phyloP scores from a whole-genome alignment of 164 flowering plant species.

The Santalum album region DNA sequence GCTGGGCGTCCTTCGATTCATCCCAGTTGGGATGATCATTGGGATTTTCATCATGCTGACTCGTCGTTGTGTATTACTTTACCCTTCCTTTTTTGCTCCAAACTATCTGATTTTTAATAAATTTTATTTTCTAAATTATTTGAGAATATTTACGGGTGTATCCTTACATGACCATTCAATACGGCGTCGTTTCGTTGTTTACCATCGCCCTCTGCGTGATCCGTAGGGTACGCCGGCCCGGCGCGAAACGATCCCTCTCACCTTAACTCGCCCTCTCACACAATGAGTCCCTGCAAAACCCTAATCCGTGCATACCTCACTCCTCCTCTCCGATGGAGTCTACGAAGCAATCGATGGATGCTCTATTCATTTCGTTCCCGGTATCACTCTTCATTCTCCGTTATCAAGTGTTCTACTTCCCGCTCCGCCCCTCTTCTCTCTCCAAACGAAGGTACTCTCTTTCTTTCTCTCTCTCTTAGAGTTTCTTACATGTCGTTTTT shows the following conservation, averaged over 20 bases:
- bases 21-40: constrained; percentile 44
- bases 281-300: constrained; percentile 39
- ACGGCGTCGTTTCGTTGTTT: too few species aligned
- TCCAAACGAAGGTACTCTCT: neutral
- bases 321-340: constrained; percentile 11
- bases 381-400: constrained; percentile 3
- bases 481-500: neutral
- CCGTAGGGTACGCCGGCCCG: too few species aligned
- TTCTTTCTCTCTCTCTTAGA: neutral
- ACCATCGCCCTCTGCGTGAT: too few species aligned
- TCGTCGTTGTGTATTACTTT: too few species aligned
- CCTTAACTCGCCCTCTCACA: constrained; percentile 2
- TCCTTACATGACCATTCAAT: too few species aligned
- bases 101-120: too few species aligned
- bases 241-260: too few species aligned
- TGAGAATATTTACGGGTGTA: too few species aligned
- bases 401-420: neutral
- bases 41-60: too few species aligned
- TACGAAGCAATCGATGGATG: constrained; percentile 3
- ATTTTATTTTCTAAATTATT: too few species aligned
- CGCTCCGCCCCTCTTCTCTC: neutral
- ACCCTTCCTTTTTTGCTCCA: too few species aligned
- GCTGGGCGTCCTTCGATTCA: constrained; percentile 36
- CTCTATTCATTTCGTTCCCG: neutral
- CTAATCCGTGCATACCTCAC: constrained; percentile 25